Base-by-base conservation (phyloP, 768 basidiomycete species). In the Candolleomyces efflorescens region DNA sequence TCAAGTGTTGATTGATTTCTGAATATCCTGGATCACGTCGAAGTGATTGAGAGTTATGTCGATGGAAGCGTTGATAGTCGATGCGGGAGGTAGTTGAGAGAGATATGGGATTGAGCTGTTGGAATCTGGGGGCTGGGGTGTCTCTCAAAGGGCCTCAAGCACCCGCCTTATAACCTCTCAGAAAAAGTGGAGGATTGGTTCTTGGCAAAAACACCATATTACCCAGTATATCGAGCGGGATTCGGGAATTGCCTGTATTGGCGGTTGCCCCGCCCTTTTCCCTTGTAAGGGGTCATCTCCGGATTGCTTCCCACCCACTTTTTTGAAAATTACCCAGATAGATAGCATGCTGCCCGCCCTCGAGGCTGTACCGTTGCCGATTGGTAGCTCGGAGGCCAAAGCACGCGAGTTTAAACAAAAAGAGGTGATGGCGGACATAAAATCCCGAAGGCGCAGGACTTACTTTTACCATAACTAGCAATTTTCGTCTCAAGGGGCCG, bases 251-350 rank as follows among this genome's bases (percentile, higher is more conserved):
- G 10, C 41, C 54, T 24, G 1, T 4, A 27, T 24, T 20, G 18
- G 50, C 1, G 20, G 18, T 22, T 48, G n/a, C 24, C 23, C 55
- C 26, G 47, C 46, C 17, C 45, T 36, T 24, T 50, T 32, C n/a
- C 23, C 56, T 36, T 37, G 20, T 50, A 48, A 48, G 13, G 43
- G 48, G 41, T 36, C 41, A 1, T 27, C 11, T n/a, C n/a, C 5
- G 59, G 59, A 60, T 60, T 60, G 59, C 47, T 60, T 56, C 51
- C 38, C 20, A 60, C 41, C 45, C 47, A 54, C 27, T 39, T 62
- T 59, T 43, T 55, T 50, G 11, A n/a, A 51, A 59, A 50, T 50
- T 54, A 55, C 60, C 53, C 5, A 5, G 41, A 36, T 55, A 44
- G 56, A 58, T 12, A 59, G 54, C 45, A 48, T 11, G 39, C 11